Base-by-base conservation (phyloP, 441 rosid genomes). In the Breynia disticha region DNA sequence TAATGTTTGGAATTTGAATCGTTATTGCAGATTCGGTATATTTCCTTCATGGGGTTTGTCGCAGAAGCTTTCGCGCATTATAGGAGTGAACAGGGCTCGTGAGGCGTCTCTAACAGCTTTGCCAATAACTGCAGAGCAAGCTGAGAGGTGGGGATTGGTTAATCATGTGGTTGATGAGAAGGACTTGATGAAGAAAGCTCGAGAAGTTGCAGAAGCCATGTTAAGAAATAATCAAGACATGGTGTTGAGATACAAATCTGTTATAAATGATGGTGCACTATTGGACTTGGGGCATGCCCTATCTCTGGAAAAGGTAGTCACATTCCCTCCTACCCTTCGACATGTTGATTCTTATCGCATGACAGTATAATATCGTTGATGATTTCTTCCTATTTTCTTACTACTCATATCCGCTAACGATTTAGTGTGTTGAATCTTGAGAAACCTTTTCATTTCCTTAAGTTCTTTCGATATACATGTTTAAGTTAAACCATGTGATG, bases 31-130 rank as follows among this genome's bases (percentile, higher is more conserved):
- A 57, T 81, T 84, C 77, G 90, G 89, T 48, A 82, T 91, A 79
- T 87, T 87, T 56, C 96, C 98, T 39, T 82, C 96, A 0, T 91
- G 96, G 94, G 96, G 96, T 43, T 77, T 91, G 18, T 91, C 98
- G 39, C 96, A 91, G 76, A 91, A 86, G 80, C 82, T 91, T 28
- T 57, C 90, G 4, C 79, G 94, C 39, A 67, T 86, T 55, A 79
- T 87, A 0, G 96, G 95, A 67, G 76, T 87, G 18, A 79, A 83
- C 57, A 81, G 76, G 68, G 96, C 98, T 44, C 79, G 93, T 0
- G 98, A 87, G 71, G 86, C 79, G 12, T 87, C 98, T 16, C 55
- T 91, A 43, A 57, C 86, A 0, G 87, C 86, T 16, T 52, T 5
- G 52, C 95, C 90, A 9, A 67, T 91, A 52, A 80, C 79, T 20